Percentiles rank a stretch among this genome's conserved stretches.
These are phyloP conservation scores for Amanita inopinata DNA, from an alignment of 768 basidiomycete genomes.

Conservation along the genomic window DNA sequence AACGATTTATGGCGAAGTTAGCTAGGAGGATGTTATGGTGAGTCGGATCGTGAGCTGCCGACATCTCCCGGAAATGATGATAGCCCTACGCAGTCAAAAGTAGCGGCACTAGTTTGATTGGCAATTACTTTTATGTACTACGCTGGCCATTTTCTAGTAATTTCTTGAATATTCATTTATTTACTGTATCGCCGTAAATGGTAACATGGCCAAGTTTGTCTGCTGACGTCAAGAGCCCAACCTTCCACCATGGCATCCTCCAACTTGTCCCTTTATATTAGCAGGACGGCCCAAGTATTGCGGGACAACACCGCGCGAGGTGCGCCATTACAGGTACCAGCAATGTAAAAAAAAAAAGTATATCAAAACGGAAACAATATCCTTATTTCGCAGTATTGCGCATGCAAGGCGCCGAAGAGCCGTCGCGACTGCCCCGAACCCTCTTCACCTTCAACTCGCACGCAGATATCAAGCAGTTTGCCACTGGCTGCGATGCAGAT, in stretches of 20 bases:
- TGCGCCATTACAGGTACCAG: conserved; percentile 14
- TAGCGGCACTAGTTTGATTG: too few relatives aligned
- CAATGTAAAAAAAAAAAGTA: not conserved
- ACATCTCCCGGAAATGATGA: too few relatives aligned
- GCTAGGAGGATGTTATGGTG: conserved; percentile 66
- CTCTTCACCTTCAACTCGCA: conserved; percentile 56
- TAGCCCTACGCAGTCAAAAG: too few relatives aligned
- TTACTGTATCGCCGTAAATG: too few relatives aligned
- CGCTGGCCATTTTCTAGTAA: too few relatives aligned
- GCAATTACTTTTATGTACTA: too few relatives aligned
- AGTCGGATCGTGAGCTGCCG: too few relatives aligned
- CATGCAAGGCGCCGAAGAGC: conserved; percentile 69
- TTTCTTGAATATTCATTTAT: too few relatives aligned
- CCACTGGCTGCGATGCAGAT: conserved; percentile 79
- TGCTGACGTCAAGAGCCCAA: conserved; percentile 1
- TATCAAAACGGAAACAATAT: not conserved
- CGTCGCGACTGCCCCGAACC: conserved; percentile 49
- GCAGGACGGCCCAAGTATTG: conserved; percentile 27
- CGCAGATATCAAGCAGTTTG: conserved; percentile 52
- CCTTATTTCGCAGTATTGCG: conserved; percentile 41
- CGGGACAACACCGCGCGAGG: conserved; percentile 26
- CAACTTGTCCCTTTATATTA: conserved; percentile 26
- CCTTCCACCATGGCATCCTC: conserved; percentile 24
- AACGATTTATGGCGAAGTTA: conserved; percentile 50
- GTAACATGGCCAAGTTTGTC: not conserved